Base-by-base conservation (phyloP, 2,329 filamentous ascomycete genomes). In the Aspergillus candidus region DNA sequence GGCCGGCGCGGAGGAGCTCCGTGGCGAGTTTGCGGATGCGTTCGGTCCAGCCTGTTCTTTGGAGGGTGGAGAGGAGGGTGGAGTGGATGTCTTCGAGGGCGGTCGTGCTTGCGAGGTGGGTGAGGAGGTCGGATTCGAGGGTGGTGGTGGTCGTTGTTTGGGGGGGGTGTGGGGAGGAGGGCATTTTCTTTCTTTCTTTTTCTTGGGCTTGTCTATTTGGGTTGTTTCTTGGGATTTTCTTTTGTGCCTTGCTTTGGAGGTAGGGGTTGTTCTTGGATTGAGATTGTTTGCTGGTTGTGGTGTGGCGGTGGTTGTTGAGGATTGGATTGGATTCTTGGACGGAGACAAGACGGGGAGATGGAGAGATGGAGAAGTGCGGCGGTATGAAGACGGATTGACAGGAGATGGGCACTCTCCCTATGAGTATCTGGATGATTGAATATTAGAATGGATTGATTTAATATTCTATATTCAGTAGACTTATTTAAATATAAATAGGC, bases 11-110 rank as follows among this genome's bases (percentile, higher is more conserved):
- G 43, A 82, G 73, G 33, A 82, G 70, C 44, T 76, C 69, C 37
- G 73, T 72, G 13, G 78, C 70, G 48, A 82, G 73, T 37, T 66
- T 67, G 45, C 73, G 73, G 47, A 83, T 69, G 22, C 70, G 69
- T 53, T 78, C 72, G 34, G 75, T 75, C 78, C 79, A 83, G 53
- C 78, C 78, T n/a, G 69, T 64, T 41, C 75, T 70, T 54, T 78
- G 73, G 10, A 82, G 71, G 15, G 73, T 72, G 55, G 78, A 71
- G 46, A 74, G 68, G 18, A 83, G 69, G 1, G 72, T 70, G 32
- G 66, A 55, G 56, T 81, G 77, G 35, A 83, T 76, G 56, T 74
- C 72, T 55, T 73, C 71, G 51, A 82, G 74, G 42, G 74, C 72
- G 55, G 68, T 66, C 30, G 68, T 68, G 49, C 65, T 60, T 39